These are phyloP conservation scores for Pleurotus giganteus DNA, from an alignment of 768 basidiomycete genomes.

Conservation along the genomic window DNA sequence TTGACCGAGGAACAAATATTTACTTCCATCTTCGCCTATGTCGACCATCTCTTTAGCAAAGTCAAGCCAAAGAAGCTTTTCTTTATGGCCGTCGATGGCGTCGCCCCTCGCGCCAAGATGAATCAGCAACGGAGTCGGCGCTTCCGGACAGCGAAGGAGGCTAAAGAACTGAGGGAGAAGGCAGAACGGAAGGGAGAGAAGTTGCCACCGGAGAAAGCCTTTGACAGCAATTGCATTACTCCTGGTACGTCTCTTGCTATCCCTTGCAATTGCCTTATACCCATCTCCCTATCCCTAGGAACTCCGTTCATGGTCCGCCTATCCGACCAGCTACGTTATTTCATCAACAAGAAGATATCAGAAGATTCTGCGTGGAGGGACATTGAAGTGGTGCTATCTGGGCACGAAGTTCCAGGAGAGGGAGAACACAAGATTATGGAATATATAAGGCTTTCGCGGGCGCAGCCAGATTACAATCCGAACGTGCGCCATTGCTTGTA, in stretches of 20 bases:
- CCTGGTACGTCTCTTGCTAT: constrained; percentile 60
- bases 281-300: constrained; percentile 41
- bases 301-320: constrained; percentile 94
- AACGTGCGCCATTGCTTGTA: constrained; percentile 98
- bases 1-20: constrained; percentile 97
- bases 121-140: constrained; percentile 95
- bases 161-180: constrained; percentile 81
- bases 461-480: constrained; percentile 94
- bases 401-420: constrained; percentile 98
- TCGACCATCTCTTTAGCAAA: constrained; percentile 94
- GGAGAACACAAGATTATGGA: constrained; percentile 99
- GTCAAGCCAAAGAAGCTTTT: constrained; percentile 98
- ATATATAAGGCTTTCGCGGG: constrained; percentile 91
- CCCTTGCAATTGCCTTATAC: not conserved
- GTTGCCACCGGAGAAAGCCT: constrained; percentile 90
- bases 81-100: constrained; percentile 98
- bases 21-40: constrained; percentile 94
- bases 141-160: constrained; percentile 93
- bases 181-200: constrained; percentile 88
- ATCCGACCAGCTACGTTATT: constrained; percentile 92
- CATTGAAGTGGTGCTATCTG: constrained; percentile 90
- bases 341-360: constrained; percentile 96
- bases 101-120: constrained; percentile 98
- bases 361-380: constrained; percentile 96
- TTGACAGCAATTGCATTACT: constrained; percentile 98